A percentile compares a stretch with the other conserved stretches of the same genome.
phyloP scores from a whole-genome alignment of 2,329 filamentous ascomycete genomes.

The Beauveria australis region DNA sequence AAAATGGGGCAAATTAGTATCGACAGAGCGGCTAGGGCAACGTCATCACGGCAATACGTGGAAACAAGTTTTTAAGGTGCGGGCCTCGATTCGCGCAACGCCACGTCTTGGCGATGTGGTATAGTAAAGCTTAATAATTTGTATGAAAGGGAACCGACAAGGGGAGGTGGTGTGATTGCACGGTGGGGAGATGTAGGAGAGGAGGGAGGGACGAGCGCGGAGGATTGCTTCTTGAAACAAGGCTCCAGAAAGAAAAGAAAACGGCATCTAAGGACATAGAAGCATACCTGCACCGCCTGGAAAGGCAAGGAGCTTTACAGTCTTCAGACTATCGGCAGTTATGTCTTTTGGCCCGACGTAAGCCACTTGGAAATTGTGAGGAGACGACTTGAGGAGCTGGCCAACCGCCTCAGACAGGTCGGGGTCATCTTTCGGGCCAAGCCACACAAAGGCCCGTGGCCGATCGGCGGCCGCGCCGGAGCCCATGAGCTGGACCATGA shows the following conservation, averaged over 20 bases:
- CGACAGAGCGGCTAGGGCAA: neutral
- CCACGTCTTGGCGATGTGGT: neutral
- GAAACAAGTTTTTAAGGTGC: neutral
- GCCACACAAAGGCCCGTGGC: conserved; percentile 16
- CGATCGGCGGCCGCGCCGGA: neutral
- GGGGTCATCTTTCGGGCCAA: conserved; percentile 14
- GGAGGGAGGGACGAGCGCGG: neutral
- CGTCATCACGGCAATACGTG: neutral
- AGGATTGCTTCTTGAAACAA: neutral
- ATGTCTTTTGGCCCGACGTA: conserved; percentile 16
- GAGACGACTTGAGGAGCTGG: conserved; percentile 15
- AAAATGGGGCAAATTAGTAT: neutral
- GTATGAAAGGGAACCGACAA: neutral
- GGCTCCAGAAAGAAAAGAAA: neutral
- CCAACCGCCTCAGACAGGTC: conserved; percentile 16
- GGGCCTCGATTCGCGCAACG: neutral
- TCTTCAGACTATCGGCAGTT: conserved; percentile 12
- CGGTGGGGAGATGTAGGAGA: neutral
- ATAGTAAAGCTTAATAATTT: neutral
- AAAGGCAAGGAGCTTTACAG: conserved; percentile 14
- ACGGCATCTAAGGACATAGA: neutral
- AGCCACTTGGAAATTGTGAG: conserved; percentile 15
- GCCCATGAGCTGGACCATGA: conserved; percentile 2
- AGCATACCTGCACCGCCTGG: conserved; percentile 16
- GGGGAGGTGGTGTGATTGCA: neutral